Conservation (phyloP, 352 stramenopile species). For the Phytophthora megakarya region DNA sequence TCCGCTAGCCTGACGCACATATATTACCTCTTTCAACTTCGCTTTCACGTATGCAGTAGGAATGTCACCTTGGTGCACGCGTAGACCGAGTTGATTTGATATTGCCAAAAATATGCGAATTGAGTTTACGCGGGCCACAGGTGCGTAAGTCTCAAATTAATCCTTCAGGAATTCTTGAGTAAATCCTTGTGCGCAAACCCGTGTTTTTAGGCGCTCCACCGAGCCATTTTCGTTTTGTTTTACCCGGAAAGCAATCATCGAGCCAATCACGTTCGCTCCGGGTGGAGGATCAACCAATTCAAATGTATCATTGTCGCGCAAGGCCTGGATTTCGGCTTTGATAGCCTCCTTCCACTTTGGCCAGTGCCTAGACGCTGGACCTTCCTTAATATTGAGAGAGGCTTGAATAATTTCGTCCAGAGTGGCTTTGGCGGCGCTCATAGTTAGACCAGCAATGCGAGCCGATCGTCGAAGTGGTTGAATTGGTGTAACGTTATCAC, state of each 20-base stretch:
- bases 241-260: constrained; percentile 6
- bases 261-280: constrained; percentile 1
- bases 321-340: background rate
- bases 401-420: background rate
- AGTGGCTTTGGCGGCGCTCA: background rate
- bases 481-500: too few species aligned
- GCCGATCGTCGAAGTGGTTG: background rate
- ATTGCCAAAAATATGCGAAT: constrained; percentile 18
- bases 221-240: background rate
- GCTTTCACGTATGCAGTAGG: constrained; percentile 20
- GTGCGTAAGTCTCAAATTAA: constrained; percentile 19
- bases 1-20: constrained; percentile 3
- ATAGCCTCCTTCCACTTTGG: constrained; percentile 9
- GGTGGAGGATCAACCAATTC: constrained; percentile 13
- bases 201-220: constrained; percentile 22
- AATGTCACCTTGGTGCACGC: constrained; percentile 17
- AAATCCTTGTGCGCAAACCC: constrained; percentile 21
- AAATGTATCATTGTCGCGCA: constrained; percentile 12
- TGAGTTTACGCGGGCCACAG: constrained; percentile 16
- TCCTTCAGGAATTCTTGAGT: constrained; percentile 22
- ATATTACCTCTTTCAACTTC: background rate
- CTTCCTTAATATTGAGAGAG: background rate
- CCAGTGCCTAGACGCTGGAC: background rate
- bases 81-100: background rate
- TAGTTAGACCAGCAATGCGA: background rate